Conservation (phyloP, 78 protist genomes). For the Dictyostelium brefeldianum region DNA sequence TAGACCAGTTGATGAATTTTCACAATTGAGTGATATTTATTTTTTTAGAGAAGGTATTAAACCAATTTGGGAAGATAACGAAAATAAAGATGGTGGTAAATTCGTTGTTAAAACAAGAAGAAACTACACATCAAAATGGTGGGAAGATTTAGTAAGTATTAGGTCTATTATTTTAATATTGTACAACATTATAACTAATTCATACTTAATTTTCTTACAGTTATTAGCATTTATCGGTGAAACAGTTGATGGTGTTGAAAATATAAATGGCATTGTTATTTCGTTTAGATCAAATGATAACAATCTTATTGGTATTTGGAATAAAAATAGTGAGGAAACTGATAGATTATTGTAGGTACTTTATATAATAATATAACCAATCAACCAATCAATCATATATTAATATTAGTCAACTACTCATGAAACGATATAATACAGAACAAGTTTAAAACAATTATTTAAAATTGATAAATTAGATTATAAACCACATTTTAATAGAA, state of each 20-base stretch:
- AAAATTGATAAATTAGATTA: slow-evolving; percentile 77
- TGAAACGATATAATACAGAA: too few species aligned
- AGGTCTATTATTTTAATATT: not conserved
- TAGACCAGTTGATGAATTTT: slow-evolving; percentile 81
- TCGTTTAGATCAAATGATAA: slow-evolving; percentile 79
- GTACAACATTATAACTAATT: not conserved
- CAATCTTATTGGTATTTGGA: slow-evolving; percentile 82
- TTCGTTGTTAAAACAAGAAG: slow-evolving; percentile 78
- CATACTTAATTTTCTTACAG: slow-evolving; percentile 11
- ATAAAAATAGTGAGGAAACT: slow-evolving; percentile 63
- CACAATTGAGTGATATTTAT: slow-evolving; percentile 76
- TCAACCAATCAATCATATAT: not conserved
- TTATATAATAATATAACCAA: not conserved
- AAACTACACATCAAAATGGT: slow-evolving; percentile 78
- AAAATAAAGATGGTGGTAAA: slow-evolving; percentile 80
- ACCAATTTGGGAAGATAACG: slow-evolving; percentile 83
- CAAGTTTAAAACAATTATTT: slow-evolving; percentile 43
- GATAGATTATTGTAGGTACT: slow-evolving; percentile 65
- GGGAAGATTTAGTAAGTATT: slow-evolving; percentile 83
- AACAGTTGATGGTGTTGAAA: slow-evolving; percentile 80
- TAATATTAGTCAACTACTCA: not conserved
- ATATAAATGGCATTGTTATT: slow-evolving; percentile 67
- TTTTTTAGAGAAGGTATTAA: slow-evolving; percentile 82
- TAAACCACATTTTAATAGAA: slow-evolving; percentile 69
- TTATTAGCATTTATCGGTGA: slow-evolving; percentile 82